Conservation (phyloP, 2,329 filamentous ascomycete genomes). For the Beauveria caledonica region DNA sequence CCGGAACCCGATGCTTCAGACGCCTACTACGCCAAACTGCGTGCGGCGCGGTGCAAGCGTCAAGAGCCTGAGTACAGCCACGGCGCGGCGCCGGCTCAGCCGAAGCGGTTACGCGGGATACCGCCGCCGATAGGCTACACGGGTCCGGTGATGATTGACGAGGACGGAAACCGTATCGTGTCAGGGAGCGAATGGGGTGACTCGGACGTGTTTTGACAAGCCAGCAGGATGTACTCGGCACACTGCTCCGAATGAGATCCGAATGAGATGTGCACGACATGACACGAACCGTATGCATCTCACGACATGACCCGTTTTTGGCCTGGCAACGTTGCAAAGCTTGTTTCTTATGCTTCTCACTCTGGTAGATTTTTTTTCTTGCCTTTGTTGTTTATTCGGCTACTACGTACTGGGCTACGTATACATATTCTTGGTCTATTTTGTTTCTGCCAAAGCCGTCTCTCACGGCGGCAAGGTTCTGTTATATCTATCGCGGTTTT, state of each 20-base stretch:
- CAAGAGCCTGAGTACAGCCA: slow-evolving; percentile 42
- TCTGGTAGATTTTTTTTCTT: not conserved
- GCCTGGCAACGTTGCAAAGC: not conserved
- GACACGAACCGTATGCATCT: slow-evolving; percentile 3
- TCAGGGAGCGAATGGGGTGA: slow-evolving; percentile 61
- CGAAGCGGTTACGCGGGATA: slow-evolving; percentile 47
- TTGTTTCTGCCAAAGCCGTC: not conserved
- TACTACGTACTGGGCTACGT: slow-evolving; percentile 8
- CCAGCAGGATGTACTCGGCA: not conserved
- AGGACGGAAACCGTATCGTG: slow-evolving; percentile 54
- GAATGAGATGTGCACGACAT: not conserved
- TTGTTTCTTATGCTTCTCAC: not conserved
- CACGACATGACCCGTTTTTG: slow-evolving; percentile 1
- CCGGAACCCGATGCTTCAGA: slow-evolving; percentile 68
- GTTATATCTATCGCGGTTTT: not conserved
- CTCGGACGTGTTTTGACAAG: slow-evolving; percentile 47
- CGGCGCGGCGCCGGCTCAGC: slow-evolving; percentile 32
- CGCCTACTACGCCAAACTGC: slow-evolving; percentile 70
- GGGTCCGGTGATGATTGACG: slow-evolving; percentile 42
- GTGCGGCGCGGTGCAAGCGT: slow-evolving; percentile 59
- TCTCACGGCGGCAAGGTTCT: not conserved
- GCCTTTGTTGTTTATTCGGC: not conserved
- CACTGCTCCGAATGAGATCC: not conserved
- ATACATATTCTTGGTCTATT: slow-evolving; percentile 6
- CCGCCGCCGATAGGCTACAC: slow-evolving; percentile 40